Conservation (phyloP, 371 early-diverging fungal species). For the Mortierella sp. region DNA sequence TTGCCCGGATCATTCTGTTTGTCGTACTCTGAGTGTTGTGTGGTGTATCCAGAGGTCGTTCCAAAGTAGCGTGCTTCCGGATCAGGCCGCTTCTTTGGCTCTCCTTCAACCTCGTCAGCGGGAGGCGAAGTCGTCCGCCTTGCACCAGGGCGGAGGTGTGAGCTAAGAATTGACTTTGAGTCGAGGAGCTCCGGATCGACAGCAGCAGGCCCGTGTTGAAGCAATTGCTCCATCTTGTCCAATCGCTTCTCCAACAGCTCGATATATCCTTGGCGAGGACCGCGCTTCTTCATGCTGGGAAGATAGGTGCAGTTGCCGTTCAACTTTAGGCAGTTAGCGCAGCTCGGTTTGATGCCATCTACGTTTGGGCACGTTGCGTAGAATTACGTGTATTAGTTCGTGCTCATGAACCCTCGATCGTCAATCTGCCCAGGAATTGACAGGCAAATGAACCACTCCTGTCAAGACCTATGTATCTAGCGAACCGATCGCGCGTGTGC, state of each 20-base stretch:
- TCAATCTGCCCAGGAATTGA: conserved; percentile 65
- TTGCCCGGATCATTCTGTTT: conserved; percentile 14
- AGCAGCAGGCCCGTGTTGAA: conserved; percentile 57
- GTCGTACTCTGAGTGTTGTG: conserved; percentile 27
- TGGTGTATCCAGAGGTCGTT: conserved; percentile 37
- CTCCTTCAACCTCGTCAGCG: conserved; percentile 2
- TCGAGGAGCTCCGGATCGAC: conserved; percentile 53
- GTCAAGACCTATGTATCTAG: conserved; percentile 72
- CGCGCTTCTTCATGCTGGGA: conserved; percentile 82
- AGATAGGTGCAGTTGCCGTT: conserved; percentile 79
- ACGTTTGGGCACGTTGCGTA: conserved; percentile 19
- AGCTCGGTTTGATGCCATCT: conserved; percentile 86
- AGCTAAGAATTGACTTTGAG: conserved; percentile 37
- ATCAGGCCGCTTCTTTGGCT: conserved; percentile 12
- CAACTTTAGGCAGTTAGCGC: conserved; percentile 82
- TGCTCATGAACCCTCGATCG: conserved; percentile 59
- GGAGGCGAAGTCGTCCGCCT: conserved; percentile 17
- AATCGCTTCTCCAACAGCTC: conserved; percentile 79
- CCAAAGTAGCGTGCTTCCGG: conserved; percentile 50
- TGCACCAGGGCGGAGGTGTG: conserved; percentile 38
- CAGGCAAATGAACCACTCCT: conserved; percentile 75
- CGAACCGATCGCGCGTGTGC: conserved; percentile 67
- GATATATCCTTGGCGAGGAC: conserved; percentile 85
- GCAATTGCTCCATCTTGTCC: conserved; percentile 72
- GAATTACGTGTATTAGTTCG: conserved; percentile 4